Evolutionary conservation across 768 basidiomycete species (phyloP), one percentile per base, ranked within the genome.

Genomic region (Leccinum fibrillosum): DNA sequence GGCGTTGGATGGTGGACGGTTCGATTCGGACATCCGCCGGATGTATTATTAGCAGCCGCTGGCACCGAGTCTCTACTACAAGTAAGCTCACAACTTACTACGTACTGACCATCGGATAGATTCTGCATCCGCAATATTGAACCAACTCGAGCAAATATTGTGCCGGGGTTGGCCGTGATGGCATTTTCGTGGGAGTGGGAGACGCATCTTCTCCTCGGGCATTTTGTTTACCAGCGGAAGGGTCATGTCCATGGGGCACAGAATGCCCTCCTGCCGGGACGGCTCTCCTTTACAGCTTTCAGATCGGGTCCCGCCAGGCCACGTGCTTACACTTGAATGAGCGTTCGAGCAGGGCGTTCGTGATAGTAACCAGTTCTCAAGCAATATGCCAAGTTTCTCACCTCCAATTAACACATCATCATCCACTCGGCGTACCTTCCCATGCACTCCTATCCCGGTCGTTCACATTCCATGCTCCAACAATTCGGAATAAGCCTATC

Each of bases 341-440:
- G 10, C n/a, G 28, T 12, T 30, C 15, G 13, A 49, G 9, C 15
- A 12, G 12, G 25, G 45, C 28, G 21, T 25, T 44, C 32, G 19
- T 47, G 35, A 32, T 37, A 49, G 26, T 37, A 49, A 17, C 19
- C 17, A 44, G 13, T 65, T 67, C 57, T 58, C 66, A 62, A 62
- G 59, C 55, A 23, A 30, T 34, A 42, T 10, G 35, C 10, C 47
- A 30, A 19, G 5, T 47, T 60, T 64, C 68, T 62, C 68, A 68
- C 52, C 50, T 47, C 30, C 44, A 21, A 42, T 42, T 39, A 39
- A 39, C 34, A 47, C 50, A 17, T 15, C n/a, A 52, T 42, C 11
- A 7, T 35, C 23, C 21, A 44, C 51, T 44, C 30, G 30, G 30
- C n/a, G 23, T 51, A 32, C 34, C 25, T 59, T 67, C 68, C 57